Base-by-base conservation (phyloP, 140 eudicot genomes). In the Stevia rebaudiana region DNA sequence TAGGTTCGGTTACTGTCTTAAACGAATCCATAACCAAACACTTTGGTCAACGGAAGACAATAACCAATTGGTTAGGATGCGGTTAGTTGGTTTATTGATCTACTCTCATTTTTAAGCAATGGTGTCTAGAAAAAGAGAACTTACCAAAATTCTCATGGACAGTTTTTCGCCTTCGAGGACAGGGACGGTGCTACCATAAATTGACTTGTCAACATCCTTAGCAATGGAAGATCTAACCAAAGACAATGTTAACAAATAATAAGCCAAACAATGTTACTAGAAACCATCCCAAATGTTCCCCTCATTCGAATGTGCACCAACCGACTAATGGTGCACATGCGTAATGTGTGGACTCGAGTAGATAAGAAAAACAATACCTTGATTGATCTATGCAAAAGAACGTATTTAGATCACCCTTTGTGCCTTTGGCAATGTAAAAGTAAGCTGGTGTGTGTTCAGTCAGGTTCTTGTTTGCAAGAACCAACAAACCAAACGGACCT, bases 401-500 rank as follows among this genome's bases (percentile, higher is more conserved):
- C 5, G 94, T 83, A 15, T 24, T 67, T 21, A 85, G 73, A 9
- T 48, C 76, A 7, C 89, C 89, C 19, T 60, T 52, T 4, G 54
- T 9, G 21, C 75, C 81, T 79, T 85, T 88, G 52, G 70, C 79
- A 21, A 92, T 78, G 70, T 85, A 85, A 65, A 92, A 92, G 71
- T 92, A 92, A 11, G 91, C 37, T n/a, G 98, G 83, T 8, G 98
- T 92, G 73, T 81, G 78, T 62, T 92, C 98, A 2, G 81, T 56
- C 3, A 54, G 68, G 55, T 68, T 70, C 25, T 81, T 70, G 75
- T 68, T 71, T 0, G 96, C 74, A 17, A 80, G 86, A 61, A 92
- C 64, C 47, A 82, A 70, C 63, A 92, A 63, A 21, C 98, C 98
- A 46, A 92, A 88, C 0, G 95, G 98, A 13, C 98, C 98, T 47